Evolutionary conservation across 2,329 filamentous ascomycete genomes (phyloP).

Genomic region (Trichoderma sp.): DNA sequence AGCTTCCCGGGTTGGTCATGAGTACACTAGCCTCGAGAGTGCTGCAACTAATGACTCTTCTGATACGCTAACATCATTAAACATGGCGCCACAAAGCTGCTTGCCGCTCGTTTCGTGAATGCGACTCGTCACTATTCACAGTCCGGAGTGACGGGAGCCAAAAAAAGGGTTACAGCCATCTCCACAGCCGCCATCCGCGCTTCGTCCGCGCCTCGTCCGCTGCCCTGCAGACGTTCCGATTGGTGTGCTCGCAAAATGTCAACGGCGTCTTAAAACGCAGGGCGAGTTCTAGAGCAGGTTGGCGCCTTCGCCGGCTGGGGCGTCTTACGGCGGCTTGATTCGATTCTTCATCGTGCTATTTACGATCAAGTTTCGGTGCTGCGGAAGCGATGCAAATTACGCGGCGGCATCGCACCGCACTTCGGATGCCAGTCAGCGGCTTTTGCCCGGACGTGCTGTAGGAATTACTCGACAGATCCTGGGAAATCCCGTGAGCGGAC

Average conservation of each 20-base stretch:
- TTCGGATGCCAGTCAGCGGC: background rate
- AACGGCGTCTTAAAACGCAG: background rate
- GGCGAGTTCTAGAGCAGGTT: background rate
- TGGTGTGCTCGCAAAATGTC: conserved; percentile 5
- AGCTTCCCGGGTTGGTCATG: background rate
- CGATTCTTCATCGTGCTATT: background rate
- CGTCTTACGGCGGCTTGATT: background rate
- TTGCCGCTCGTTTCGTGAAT: conserved; percentile 7
- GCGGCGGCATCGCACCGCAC: background rate
- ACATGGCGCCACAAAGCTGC: conserved; percentile 6
- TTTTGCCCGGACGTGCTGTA: background rate
- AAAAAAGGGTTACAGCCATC: conserved; percentile 4
- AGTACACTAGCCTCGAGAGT: background rate
- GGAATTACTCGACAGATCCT: background rate
- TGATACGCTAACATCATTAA: conserved; percentile 1
- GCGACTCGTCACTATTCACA: conserved; percentile 11
- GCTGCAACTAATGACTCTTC: conserved; percentile 3
- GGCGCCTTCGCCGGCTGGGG: background rate
- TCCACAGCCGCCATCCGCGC: conserved; percentile 1
- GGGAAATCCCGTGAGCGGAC: conserved; percentile 10
- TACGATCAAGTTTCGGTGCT: background rate
- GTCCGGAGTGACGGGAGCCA: background rate
- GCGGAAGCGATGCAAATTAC: background rate
- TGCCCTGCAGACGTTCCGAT: conserved; percentile 7
- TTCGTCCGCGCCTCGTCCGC: background rate